phyloP scores from a whole-genome alignment of 2,329 filamentous ascomycete genomes.

The Fusarium siculi region DNA sequence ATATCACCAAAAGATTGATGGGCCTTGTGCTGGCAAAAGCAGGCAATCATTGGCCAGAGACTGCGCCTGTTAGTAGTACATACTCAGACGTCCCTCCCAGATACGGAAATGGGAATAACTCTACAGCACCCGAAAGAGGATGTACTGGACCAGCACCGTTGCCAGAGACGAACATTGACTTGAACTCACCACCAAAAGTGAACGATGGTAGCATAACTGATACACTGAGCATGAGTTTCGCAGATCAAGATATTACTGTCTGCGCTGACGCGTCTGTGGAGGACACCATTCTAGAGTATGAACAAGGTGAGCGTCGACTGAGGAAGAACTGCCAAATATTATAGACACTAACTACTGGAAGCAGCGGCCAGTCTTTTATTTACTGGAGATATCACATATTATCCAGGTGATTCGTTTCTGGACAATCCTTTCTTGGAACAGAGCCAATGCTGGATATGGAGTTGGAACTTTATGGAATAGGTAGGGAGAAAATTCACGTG shows the following conservation, averaged over 20 bases:
- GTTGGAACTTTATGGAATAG: background rate
- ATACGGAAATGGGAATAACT: rapidly evolving
- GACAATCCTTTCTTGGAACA: background rate
- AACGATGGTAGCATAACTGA: background rate
- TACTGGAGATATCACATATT: background rate
- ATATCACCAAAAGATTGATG: background rate
- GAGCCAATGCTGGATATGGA: background rate
- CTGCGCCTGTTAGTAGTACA: rapidly evolving
- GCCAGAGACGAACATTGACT: rapidly evolving
- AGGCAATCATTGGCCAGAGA: rapidly evolving
- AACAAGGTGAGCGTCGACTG: background rate
- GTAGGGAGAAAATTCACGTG: rapidly evolving
- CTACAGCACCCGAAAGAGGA: rapidly evolving
- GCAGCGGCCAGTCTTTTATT: background rate
- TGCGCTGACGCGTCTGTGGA: background rate
- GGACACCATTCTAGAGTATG: background rate
- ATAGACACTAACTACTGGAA: rapidly evolving
- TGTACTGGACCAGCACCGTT: no score
- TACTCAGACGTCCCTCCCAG: background rate
- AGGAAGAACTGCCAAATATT: rapidly evolving
- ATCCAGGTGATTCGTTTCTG: background rate
- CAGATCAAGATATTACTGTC: background rate
- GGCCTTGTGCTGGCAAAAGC: background rate
- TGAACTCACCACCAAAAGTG: rapidly evolving
- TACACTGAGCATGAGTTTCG: rapidly evolving